Evolutionary conservation across 2,329 filamentous ascomycete species (phyloP).

Genomic region (Tolypocladium album): DNA sequence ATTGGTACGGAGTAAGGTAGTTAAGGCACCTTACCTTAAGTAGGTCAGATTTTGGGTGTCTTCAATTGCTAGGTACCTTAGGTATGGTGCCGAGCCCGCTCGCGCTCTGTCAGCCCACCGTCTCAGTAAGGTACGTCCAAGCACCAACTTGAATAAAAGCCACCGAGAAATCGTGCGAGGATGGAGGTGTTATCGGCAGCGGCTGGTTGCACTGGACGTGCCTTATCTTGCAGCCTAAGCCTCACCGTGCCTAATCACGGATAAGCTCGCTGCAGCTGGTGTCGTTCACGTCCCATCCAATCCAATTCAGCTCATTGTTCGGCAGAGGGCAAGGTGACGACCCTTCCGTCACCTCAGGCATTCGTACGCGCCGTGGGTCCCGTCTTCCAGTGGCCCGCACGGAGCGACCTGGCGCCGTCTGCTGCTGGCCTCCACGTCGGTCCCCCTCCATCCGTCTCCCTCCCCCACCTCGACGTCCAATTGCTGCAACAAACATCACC

Average conservation of each 20-base stretch:
- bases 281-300: background rate
- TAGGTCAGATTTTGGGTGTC: no score
- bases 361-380: background rate
- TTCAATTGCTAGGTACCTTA: no score
- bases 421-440: no score
- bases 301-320: background rate
- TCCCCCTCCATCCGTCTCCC: background rate
- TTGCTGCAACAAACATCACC: background rate
- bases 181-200: background rate
- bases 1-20: no score
- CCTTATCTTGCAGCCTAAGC: background rate
- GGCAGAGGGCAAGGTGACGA: background rate
- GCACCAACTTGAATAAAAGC: no score
- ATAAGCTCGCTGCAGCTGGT: background rate
- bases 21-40: no score
- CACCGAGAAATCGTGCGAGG: background rate
- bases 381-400: no score
- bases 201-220: background rate
- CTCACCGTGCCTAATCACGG: background rate
- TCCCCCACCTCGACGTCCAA: background rate
- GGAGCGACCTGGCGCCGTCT: background rate
- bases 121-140: no score
- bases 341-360: no score
- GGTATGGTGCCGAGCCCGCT: no score
- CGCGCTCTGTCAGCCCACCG: no score